Conservation (phyloP, 2,329 filamentous ascomycete genomes). For the Monosporascus sp. region DNA sequence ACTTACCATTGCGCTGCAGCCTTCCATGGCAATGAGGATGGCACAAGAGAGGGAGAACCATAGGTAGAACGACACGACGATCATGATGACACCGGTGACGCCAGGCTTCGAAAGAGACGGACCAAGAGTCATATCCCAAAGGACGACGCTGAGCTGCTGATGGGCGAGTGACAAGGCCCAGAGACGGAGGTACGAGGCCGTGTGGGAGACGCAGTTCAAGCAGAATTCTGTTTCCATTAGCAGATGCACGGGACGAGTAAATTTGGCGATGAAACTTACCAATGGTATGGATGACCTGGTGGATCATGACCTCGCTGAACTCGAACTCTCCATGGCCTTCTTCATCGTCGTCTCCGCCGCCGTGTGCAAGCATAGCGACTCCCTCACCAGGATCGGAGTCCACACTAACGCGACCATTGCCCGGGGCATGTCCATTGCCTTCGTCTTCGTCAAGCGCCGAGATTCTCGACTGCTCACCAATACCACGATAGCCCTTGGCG, state of each 20-base stretch:
- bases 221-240: conserved; percentile 70
- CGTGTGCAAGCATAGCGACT: conserved; percentile 35
- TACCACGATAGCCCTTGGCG: conserved; percentile 83
- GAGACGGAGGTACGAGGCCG: conserved; percentile 94
- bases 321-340: conserved; percentile 96
- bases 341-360: conserved; percentile 52
- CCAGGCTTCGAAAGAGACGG: conserved; percentile 66
- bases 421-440: conserved; percentile 54
- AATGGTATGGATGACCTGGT: conserved; percentile 98
- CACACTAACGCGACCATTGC: conserved; percentile 60
- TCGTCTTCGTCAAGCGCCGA: conserved; percentile 89
- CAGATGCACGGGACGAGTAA: conserved; percentile 16
- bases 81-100: conserved; percentile 67
- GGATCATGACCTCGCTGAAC: conserved; percentile 96
- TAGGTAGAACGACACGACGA: conserved; percentile 75
- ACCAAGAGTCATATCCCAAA: conserved; percentile 93
- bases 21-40: conserved; percentile 77
- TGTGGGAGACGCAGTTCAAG: conserved; percentile 97
- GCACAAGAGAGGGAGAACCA: conserved; percentile 84
- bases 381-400: conserved; percentile 64
- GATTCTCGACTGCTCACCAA: conserved; percentile 82
- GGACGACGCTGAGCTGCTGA: conserved; percentile 91
- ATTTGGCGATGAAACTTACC: conserved; percentile 51
- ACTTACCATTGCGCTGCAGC: conserved; percentile 66
- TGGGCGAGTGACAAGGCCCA: conserved; percentile 97